Evolutionary conservation across 805 yeast species (phyloP).

Genomic region (Henningerozyma blattae): DNA sequence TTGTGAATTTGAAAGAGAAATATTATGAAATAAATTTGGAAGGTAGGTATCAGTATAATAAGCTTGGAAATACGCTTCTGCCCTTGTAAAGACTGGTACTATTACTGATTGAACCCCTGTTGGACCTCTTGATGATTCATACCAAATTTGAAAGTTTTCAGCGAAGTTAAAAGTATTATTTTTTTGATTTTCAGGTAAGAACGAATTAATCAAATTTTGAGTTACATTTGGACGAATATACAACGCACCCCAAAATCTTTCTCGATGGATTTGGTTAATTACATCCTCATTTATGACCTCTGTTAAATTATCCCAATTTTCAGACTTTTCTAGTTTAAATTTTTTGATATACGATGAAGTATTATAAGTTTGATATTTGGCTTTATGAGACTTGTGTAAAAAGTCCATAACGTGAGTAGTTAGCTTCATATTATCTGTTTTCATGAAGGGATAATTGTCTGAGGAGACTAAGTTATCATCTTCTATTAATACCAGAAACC

Average conservation of each 20-base stretch:
- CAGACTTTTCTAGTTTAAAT: slow-evolving; percentile 9
- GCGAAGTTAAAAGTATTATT: slow-evolving; percentile 11
- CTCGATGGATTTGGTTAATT: slow-evolving; percentile 34
- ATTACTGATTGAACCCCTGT: slow-evolving; percentile 34
- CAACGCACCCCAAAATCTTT: slow-evolving; percentile 52
- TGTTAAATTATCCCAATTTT: slow-evolving; percentile 27
- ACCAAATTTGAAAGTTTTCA: slow-evolving; percentile 28
- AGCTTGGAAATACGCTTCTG: slow-evolving; percentile 25
- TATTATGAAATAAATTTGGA: slow-evolving; percentile 19
- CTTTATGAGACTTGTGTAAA: slow-evolving; percentile 5
- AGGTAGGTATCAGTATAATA: slow-evolving; percentile 11
- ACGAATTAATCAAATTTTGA: slow-evolving; percentile 10
- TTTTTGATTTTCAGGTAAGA: slow-evolving; percentile 5
- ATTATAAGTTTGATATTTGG: slow-evolving; percentile 22
- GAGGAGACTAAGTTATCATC: slow-evolving; percentile 12
- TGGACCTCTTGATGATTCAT: slow-evolving; percentile 57
- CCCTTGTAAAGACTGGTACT: slow-evolving; percentile 27
- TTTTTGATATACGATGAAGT: slow-evolving; percentile 14
- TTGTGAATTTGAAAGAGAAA: no score
- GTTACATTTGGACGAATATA: slow-evolving; percentile 41
- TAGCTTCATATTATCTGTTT: no score
- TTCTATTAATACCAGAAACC: slow-evolving; percentile 24
- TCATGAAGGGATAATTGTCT: slow-evolving; percentile 7
- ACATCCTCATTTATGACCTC: slow-evolving; percentile 31
- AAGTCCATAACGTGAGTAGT: no score